Evolutionary conservation across 257 asterid genomes (phyloP).

Genomic region (Solanum phureja): DNA sequence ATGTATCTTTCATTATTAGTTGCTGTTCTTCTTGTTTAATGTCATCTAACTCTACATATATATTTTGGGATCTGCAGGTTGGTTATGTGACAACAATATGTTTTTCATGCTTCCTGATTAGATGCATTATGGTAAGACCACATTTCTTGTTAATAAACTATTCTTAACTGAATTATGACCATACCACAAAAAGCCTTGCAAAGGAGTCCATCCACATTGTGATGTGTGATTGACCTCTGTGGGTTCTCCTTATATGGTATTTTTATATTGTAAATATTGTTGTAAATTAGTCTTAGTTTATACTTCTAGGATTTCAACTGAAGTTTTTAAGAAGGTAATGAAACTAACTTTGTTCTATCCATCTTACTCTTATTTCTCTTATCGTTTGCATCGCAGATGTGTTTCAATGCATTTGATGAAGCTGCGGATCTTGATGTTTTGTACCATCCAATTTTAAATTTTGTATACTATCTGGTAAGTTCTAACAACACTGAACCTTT

Average conservation of each 20-base stretch:
- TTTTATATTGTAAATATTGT: not conserved
- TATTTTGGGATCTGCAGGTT: conserved; percentile 48
- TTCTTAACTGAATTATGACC: not conserved
- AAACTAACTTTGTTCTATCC: not conserved
- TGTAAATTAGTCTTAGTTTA: not conserved
- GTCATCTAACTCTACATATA: not conserved
- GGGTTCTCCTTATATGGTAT: not conserved
- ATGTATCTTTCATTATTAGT: not conserved
- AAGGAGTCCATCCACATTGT: not conserved
- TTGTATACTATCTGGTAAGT: conserved; percentile 75
- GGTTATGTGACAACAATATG: conserved; percentile 98
- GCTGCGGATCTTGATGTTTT: conserved; percentile 90
- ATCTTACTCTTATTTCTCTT: conserved; percentile 8
- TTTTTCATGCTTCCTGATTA: too few species aligned
- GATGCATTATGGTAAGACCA: conserved; percentile 88
- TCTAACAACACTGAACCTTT: not conserved
- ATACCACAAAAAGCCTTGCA: not conserved
- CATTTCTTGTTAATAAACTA: not conserved
- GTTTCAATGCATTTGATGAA: conserved; percentile 76
- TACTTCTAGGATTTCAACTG: not conserved
- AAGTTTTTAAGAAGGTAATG: not conserved
- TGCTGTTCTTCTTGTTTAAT: not conserved
- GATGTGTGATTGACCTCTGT: not conserved
- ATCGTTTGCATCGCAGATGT: conserved; percentile 36
- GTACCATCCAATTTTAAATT: conserved; percentile 74